phyloP scores from a whole-genome alignment of 768 basidiomycete species.

The Kockovaella imperatae region DNA sequence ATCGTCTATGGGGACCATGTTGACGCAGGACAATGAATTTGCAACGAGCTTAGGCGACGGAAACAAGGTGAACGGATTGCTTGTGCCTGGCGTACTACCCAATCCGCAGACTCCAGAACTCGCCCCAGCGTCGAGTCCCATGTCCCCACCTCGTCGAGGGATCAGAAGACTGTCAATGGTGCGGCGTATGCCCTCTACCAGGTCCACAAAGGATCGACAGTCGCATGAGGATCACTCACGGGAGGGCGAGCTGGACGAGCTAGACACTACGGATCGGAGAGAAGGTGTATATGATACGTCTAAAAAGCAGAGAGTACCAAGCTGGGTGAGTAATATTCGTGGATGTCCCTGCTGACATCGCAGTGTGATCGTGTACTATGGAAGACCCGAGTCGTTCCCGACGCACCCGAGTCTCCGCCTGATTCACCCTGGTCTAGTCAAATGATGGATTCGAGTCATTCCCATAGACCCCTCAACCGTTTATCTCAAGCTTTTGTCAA shows the following conservation, averaged over 20 bases:
- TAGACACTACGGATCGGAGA: slow-evolving; percentile 26
- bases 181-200: slow-evolving; percentile 29
- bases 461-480: slow-evolving; percentile 8
- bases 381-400: slow-evolving; percentile 36
- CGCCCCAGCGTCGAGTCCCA: not conserved
- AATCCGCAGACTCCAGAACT: not conserved
- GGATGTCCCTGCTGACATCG: not conserved
- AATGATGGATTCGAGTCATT: slow-evolving; percentile 3
- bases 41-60: not conserved
- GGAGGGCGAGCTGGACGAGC: slow-evolving; percentile 9
- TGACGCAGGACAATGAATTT: not conserved
- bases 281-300: slow-evolving; percentile 43
- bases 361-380: slow-evolving; percentile 45
- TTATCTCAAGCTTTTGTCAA: slow-evolving; percentile 19
- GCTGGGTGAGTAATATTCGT: slow-evolving; percentile 35
- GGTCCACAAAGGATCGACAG: slow-evolving; percentile 1
- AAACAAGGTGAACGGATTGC: not conserved
- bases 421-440: no score
- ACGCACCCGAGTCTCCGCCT: slow-evolving; percentile 7
- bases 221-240: slow-evolving; percentile 8
- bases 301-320: slow-evolving; percentile 44
- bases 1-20: slow-evolving; percentile 14
- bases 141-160: slow-evolving; percentile 1
- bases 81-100: no score
- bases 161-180: slow-evolving; percentile 16